Percentiles rank a stretch among this genome's conserved stretches.
phyloP scores from a whole-genome alignment of 306 rosid genomes.

The Dryas alaskensis region DNA sequence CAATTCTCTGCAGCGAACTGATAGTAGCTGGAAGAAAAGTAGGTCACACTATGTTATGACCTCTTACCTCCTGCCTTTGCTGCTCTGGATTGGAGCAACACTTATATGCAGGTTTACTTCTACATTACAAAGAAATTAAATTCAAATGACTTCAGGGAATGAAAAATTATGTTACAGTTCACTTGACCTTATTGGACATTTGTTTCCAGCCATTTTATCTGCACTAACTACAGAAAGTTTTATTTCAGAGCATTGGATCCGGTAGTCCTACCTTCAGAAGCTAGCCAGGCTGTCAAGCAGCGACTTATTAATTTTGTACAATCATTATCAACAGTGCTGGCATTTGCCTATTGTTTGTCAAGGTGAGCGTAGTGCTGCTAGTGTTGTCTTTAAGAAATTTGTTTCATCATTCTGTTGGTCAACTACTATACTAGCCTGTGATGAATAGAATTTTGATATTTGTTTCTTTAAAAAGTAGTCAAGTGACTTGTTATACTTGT shows the following conservation, averaged over 20 bases:
- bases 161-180: slow-evolving; percentile 11
- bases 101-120: slow-evolving; percentile 75
- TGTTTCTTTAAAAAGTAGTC: background rate
- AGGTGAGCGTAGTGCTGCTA: slow-evolving; percentile 45
- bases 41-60: slow-evolving; percentile 51
- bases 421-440: background rate
- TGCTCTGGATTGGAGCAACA: slow-evolving; percentile 83
- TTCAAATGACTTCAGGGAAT: background rate
- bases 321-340: slow-evolving; percentile 84
- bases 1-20: slow-evolving; percentile 57
- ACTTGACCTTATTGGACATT: background rate
- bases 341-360: slow-evolving; percentile 82
- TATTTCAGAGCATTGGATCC: slow-evolving; percentile 89
- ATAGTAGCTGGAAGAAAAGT: slow-evolving; percentile 86
- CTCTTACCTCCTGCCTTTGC: slow-evolving; percentile 80
- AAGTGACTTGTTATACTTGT: background rate
- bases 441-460: background rate
- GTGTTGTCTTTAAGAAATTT: background rate
- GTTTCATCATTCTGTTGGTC: slow-evolving; percentile 1
- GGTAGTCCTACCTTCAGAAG: slow-evolving; percentile 64
- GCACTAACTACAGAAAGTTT: slow-evolving; percentile 27
- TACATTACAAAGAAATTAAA: slow-evolving; percentile 12
- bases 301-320: slow-evolving; percentile 72
- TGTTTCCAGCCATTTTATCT: slow-evolving; percentile 7
- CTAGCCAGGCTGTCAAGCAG: slow-evolving; percentile 84